Evolutionary conservation across 768 basidiomycete genomes (phyloP).

Genomic region (Leccinum longicurvipes): DNA sequence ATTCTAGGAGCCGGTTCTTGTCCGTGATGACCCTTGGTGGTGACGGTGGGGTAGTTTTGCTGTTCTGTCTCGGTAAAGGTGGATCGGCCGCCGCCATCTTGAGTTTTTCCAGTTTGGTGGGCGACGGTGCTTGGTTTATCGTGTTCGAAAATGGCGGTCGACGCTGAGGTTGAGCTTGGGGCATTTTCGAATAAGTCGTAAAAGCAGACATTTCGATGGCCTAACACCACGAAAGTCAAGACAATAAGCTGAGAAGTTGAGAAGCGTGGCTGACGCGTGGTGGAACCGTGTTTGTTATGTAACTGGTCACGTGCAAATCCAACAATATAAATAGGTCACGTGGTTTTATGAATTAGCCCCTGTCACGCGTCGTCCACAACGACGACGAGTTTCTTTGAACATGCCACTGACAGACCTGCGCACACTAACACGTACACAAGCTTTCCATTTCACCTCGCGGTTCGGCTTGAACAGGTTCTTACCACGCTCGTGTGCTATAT

Average conservation of each 20-base stretch:
- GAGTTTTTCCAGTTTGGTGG: conserved; percentile 38
- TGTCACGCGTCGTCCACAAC: conserved; percentile 3
- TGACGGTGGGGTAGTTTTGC: conserved; percentile 75
- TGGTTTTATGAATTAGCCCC: conserved; percentile 17
- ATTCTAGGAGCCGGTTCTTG: conserved; percentile 52
- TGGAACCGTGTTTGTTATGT: conserved; percentile 30
- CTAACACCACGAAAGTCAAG: conserved; percentile 45
- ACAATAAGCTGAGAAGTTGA: conserved; percentile 1
- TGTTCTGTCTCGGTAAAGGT: conserved; percentile 78
- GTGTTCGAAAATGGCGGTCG: conserved; percentile 45
- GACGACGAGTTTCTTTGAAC: neutral
- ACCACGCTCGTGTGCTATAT: neutral
- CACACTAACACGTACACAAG: neutral
- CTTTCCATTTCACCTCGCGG: neutral
- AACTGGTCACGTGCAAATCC: conserved; percentile 3
- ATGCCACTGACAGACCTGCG: neutral
- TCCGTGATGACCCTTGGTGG: conserved; percentile 76
- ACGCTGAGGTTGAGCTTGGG: conserved; percentile 30
- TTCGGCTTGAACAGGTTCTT: conserved; percentile 4
- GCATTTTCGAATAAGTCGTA: conserved; percentile 36
- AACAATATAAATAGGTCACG: neutral
- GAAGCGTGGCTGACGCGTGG: conserved; percentile 12
- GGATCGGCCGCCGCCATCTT: conserved; percentile 48
- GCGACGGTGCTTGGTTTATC: conserved; percentile 31
- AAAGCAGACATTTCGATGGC: conserved; percentile 40